These are phyloP conservation scores for Monosporozyma aerobia DNA, from an alignment of 805 yeast genomes.

Conservation along the genomic window DNA sequence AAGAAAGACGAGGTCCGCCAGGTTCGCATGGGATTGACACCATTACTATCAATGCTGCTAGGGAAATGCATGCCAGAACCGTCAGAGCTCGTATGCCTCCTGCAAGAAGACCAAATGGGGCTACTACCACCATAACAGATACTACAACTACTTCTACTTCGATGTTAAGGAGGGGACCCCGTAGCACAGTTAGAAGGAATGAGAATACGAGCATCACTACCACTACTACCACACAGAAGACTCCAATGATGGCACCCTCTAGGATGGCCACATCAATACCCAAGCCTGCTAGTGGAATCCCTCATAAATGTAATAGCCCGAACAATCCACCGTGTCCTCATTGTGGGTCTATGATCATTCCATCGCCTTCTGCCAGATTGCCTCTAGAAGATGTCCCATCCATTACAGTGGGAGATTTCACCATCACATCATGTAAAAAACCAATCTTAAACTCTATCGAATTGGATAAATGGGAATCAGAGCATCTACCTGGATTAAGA, in stretches of 20 bases:
- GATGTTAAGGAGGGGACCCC: background rate
- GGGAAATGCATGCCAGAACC: conserved; percentile 46
- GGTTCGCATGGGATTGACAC: conserved; percentile 38
- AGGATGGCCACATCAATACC: conserved; percentile 1
- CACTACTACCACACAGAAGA: background rate
- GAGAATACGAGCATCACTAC: background rate
- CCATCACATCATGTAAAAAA: conserved; percentile 56
- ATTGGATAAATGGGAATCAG: conserved; percentile 54
- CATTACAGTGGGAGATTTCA: conserved; percentile 66
- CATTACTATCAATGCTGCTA: conserved; percentile 49
- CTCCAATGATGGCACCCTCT: background rate
- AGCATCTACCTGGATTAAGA: conserved; percentile 43
- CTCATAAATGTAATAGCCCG: conserved; percentile 26
- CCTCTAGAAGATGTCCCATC: conserved; percentile 62
- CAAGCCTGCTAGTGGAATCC: conserved; percentile 5
- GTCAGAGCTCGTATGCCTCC: conserved; percentile 29
- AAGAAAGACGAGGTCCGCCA: background rate
- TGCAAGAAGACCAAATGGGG: background rate
- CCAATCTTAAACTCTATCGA: conserved; percentile 73
- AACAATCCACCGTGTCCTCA: conserved; percentile 44
- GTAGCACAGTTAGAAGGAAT: background rate
- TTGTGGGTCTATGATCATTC: conserved; percentile 71
- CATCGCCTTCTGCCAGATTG: conserved; percentile 57
- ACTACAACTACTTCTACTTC: conserved; percentile 2
- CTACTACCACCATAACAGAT: background rate